Percentiles rank a stretch among this genome's conserved stretches.
Evolutionary conservation across 1,284 basidiomycete genomes (phyloP).

Genomic region (Cryptococcus depauperatus): DNA sequence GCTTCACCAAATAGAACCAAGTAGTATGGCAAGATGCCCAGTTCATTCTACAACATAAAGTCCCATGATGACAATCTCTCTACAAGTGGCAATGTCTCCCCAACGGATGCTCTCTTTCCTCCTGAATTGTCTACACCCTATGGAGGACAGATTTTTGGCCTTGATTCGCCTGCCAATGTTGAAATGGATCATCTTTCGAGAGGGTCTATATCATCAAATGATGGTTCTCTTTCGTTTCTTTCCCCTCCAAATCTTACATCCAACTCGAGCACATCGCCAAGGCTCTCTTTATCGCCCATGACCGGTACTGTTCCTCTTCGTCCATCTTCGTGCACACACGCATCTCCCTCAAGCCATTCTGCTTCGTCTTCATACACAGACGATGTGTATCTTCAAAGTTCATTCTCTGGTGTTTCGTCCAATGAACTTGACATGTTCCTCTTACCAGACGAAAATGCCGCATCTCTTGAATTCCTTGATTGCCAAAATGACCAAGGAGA

Average conservation of each 20-base stretch:
- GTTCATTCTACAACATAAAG: conserved; percentile 3
- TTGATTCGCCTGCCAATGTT: conserved; percentile 5
- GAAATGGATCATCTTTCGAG: background rate
- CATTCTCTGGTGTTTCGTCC: conserved; percentile 18
- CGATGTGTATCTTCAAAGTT: conserved; percentile 29
- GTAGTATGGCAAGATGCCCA: conserved; percentile 6
- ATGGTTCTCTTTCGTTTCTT: conserved; percentile 4
- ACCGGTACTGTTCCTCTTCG: conserved; percentile 28
- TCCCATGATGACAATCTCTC: conserved; percentile 10
- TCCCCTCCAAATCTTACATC: conserved; percentile 5
- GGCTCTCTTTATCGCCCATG: conserved; percentile 24
- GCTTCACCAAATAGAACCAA: too few species aligned
- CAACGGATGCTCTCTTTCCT: conserved; percentile 20
- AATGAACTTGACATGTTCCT: conserved; percentile 37
- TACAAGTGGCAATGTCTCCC: conserved; percentile 17
- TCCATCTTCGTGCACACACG: too few species aligned
- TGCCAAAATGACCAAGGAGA: background rate
- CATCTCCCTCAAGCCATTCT: background rate
- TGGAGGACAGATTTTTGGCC: conserved; percentile 1
- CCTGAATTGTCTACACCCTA: conserved; percentile 20
- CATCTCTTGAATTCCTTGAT: background rate
- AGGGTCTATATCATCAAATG: conserved; percentile 7
- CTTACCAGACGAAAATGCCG: conserved; percentile 7
- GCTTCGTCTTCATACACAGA: conserved; percentile 23
- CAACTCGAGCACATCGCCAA: conserved; percentile 1